Evolutionary conservation across 768 basidiomycete species (phyloP).

Genomic region (Russula earlei): DNA sequence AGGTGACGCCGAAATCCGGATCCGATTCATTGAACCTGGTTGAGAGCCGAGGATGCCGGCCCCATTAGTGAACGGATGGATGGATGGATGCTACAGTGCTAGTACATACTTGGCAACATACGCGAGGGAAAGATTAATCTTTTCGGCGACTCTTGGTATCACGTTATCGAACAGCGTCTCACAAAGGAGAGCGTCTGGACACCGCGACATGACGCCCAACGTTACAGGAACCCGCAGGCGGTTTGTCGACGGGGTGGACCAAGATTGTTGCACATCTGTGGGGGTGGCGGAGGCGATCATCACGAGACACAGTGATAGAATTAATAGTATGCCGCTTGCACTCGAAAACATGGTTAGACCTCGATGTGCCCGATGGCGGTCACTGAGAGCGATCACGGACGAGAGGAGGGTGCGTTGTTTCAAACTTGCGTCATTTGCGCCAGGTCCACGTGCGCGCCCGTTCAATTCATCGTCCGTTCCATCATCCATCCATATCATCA

Average conservation of each 20-base stretch:
- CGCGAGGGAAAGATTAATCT: slow-evolving; percentile 57
- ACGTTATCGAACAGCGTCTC: slow-evolving; percentile 72
- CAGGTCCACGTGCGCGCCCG: neutral
- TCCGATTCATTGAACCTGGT: slow-evolving; percentile 54
- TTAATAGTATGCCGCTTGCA: neutral
- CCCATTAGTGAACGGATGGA: too few relatives aligned
- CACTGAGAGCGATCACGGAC: neutral
- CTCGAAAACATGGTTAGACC: neutral
- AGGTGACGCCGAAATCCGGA: slow-evolving; percentile 65
- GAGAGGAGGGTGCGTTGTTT: neutral
- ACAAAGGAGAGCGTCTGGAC: slow-evolving; percentile 78
- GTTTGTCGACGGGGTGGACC: neutral
- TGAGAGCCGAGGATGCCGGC: neutral
- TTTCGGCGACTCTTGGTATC: slow-evolving; percentile 47
- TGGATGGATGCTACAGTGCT: too few relatives aligned
- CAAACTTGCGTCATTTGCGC: slow-evolving; percentile 8
- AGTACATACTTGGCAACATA: slow-evolving; percentile 64
- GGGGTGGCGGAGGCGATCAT: neutral
- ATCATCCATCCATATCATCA: too few relatives aligned
- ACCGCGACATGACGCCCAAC: slow-evolving; percentile 57
- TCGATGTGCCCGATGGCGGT: neutral
- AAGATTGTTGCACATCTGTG: slow-evolving; percentile 4
- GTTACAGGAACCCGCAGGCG: slow-evolving; percentile 40
- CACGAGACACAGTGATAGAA: neutral
- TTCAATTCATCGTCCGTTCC: neutral